Evolutionary conservation across 1,284 basidiomycete species (phyloP).

Genomic region (Anthracocystis setariae): DNA sequence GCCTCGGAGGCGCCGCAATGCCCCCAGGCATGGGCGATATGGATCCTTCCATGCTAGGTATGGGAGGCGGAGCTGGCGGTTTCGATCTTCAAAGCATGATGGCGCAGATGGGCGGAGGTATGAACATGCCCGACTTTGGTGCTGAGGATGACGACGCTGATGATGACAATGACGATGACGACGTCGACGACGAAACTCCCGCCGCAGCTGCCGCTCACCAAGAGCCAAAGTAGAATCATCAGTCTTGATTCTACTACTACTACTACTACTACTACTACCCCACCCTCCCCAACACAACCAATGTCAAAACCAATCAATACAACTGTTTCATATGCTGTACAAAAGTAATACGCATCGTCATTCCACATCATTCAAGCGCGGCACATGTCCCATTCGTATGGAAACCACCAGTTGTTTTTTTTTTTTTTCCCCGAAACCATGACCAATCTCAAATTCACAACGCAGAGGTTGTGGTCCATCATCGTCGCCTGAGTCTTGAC

Average conservation of each 20-base stretch:
- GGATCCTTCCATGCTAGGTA: conserved; percentile 40
- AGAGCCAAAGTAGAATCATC: conserved; percentile 44
- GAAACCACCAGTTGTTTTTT: too few species aligned
- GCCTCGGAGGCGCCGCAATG: conserved; percentile 69
- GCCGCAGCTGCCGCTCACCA: conserved; percentile 15
- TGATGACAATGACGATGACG: conserved; percentile 57
- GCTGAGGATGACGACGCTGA: conserved; percentile 54
- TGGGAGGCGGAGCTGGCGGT: conserved; percentile 50
- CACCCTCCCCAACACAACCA: too few species aligned
- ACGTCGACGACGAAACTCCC: conserved; percentile 67
- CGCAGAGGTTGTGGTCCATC: too few species aligned
- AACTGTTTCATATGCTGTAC: background rate
- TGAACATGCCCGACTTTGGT: conserved; percentile 42
- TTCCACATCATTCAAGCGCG: too few species aligned
- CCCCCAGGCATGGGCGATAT: conserved; percentile 63
- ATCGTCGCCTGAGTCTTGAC: too few species aligned
- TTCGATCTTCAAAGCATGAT: conserved; percentile 49
- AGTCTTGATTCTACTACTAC: too few species aligned
- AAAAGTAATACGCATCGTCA: background rate
- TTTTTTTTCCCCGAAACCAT: too few species aligned
- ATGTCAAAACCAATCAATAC: too few species aligned
- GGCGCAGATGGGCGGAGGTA: conserved; percentile 22
- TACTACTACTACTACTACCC: too few species aligned
- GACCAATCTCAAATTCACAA: too few species aligned
- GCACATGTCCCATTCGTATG: too few species aligned